These are phyloP conservation scores for Brassica napus DNA, from an alignment of 345 rosid species.

Conservation along the genomic window Da-Ae NC_063434.1:24099001-24099500, in stretches of 20 bases:
- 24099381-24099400: neutral
- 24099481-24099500: neutral
- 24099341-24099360: neutral
- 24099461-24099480: neutral
- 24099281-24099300: neutral
- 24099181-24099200: conserved; percentile 8
- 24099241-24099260: conserved; percentile 16
- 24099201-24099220: neutral
- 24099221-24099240: conserved; percentile 6
- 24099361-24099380: neutral
- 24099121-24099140: neutral
- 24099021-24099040: neutral
- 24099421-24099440: neutral
- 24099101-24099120: neutral
- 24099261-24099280: neutral
- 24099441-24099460: neutral
- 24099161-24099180: neutral
- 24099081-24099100: neutral
- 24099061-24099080: neutral
- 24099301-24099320: neutral
- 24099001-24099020: neutral
- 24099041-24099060: neutral
- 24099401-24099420: neutral
- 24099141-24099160: conserved; percentile 1
- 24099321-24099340: neutral